These are phyloP conservation scores for Colletotrichum brevisporum DNA, from an alignment of 2,329 filamentous ascomycete genomes.

Conservation along the genomic window DNA sequence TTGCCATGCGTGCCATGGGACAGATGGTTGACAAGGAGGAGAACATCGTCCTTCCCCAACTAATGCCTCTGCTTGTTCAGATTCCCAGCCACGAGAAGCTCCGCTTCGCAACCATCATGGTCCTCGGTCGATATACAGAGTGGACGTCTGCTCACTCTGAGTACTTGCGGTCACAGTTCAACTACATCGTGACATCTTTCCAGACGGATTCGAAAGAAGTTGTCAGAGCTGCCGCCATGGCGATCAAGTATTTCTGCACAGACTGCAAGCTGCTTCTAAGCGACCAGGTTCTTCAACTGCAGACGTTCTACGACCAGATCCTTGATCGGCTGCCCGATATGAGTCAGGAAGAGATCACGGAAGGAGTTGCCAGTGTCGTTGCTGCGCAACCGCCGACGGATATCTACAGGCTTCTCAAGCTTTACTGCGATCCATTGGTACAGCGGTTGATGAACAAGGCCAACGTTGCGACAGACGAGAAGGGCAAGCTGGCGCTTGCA, in stretches of 20 bases:
- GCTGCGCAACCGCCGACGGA: conserved; percentile 86
- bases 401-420: conserved; percentile 87
- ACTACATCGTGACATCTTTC: conserved; percentile 96
- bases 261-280: conserved; percentile 92
- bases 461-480: conserved; percentile 85
- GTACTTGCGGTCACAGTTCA: conserved; percentile 91
- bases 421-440: conserved; percentile 94
- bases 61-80: conserved; percentile 93
- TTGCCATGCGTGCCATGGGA: conserved; percentile 95
- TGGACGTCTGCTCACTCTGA: conserved; percentile 97
- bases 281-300: conserved; percentile 86
- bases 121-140: conserved; percentile 94
- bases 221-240: conserved; percentile 89
- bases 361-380: conserved; percentile 93
- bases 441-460: conserved; percentile 88
- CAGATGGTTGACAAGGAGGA: conserved; percentile 95
- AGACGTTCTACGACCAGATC: conserved; percentile 92
- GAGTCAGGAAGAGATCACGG: conserved; percentile 96
- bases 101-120: conserved; percentile 99
- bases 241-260: conserved; percentile 97
- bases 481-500: conserved; percentile 87
- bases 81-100: conserved; percentile 97
- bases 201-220: conserved; percentile 91
- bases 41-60: conserved; percentile 85
- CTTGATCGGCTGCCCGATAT: conserved; percentile 86